phyloP scores from a whole-genome alignment of 306 rosid genomes.

The Quercus variabilis region DNA sequence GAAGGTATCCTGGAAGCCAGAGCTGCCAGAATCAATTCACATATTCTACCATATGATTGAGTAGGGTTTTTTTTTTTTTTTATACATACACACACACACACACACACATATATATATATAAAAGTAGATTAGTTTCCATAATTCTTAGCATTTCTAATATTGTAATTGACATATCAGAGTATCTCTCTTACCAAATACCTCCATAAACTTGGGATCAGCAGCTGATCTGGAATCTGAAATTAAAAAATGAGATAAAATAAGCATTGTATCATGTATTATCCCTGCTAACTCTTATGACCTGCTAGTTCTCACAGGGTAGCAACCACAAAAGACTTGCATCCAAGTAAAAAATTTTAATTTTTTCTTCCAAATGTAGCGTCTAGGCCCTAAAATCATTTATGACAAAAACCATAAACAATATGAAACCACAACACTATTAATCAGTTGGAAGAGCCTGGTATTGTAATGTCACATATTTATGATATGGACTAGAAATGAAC shows the following conservation, averaged over 20 bases:
- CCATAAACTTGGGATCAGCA: constrained; percentile 74
- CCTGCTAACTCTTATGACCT: constrained; percentile 4
- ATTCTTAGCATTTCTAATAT: constrained; percentile 10
- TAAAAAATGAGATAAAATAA: constrained; percentile 19
- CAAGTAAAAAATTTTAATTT: not conserved
- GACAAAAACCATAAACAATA: constrained; percentile 6
- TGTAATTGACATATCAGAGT: constrained; percentile 13
- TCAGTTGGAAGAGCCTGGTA: not conserved
- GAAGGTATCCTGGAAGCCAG: not conserved
- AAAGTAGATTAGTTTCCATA: not conserved
- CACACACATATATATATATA: no score
- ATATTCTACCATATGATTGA: not conserved
- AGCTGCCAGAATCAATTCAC: constrained; percentile 1
- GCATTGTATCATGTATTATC: constrained; percentile 12
- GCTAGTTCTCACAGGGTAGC: not conserved
- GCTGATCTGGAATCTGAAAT: constrained; percentile 78
- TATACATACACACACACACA: no score
- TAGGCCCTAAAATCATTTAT: not conserved
- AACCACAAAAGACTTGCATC: not conserved
- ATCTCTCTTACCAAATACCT: constrained; percentile 75
- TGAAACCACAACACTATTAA: constrained; percentile 6
- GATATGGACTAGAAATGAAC: constrained; percentile 7
- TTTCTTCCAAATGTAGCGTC: not conserved
- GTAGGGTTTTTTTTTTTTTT: no score
- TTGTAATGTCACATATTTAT: not conserved